Evolutionary conservation across 352 stramenopile species (phyloP), one percentile per base, ranked within the genome.

Genomic region (Sclerospora graminicola): DNA sequence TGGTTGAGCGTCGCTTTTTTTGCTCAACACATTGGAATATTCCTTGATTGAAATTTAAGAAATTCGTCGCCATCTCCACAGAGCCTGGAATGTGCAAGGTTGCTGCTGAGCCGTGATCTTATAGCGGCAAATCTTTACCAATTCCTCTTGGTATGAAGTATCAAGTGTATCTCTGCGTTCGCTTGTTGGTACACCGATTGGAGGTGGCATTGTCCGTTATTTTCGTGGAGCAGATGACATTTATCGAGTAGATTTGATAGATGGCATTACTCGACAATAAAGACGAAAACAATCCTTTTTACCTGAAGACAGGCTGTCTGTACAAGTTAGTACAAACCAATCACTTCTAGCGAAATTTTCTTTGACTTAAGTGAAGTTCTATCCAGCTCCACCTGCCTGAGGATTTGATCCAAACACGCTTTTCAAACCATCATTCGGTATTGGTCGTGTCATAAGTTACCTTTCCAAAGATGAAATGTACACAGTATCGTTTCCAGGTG

Each of bases 401-500:
- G 41, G 82, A 15, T 82, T 76, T 33, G 35, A 63, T 8, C 45
- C 70, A 13, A 59, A 84, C 9, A 75, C 68, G 4, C n/a, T 70
- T 10, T 66, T 89, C 15, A 70, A 82, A 40, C 89, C 80, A n/a
- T 54, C 79, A 21, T 92, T 89, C 50, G 80, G 80, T 30, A 79
- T 82, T 7, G 77, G 77, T 8, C 59, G 66, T 16, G 64, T 89
- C 9, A 34, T 85, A 18, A 50, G 50, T 21, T 92, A 82, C 44
- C 71, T 74, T n/a, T 29, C 39, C 2, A 64, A 86, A 28, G 74
- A 89, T 48, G 72, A 78, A 40, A 78, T 84, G 11, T 89, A 89
- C 41, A 66, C 69, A 18, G 68, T 89, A 19, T 44, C 59, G 4
- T 75, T 87, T 44, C 57, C 56, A 13, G 45, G 58, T 1, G 61